These are phyloP conservation scores for Ascochyta pisi DNA, from an alignment of 2,329 filamentous ascomycete species.

Conservation along the genomic window DNA sequence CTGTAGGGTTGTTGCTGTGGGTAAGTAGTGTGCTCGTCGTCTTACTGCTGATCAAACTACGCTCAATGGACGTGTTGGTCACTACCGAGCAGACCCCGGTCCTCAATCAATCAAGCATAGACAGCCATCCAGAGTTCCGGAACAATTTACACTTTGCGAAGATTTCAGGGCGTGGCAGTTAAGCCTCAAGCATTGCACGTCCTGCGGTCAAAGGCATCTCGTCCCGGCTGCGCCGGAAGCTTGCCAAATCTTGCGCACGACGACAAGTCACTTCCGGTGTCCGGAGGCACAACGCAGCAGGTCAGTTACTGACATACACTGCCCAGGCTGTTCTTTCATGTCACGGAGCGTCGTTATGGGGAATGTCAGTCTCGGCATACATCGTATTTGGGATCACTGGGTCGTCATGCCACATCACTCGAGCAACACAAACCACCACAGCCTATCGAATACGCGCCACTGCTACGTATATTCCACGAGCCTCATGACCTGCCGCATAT, in stretches of 20 bases:
- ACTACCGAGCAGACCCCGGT: conserved; percentile 9
- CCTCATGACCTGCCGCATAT: conserved; percentile 29
- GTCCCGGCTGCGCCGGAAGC: conserved; percentile 45
- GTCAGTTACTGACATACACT: too few species aligned
- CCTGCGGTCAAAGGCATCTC: conserved; percentile 35
- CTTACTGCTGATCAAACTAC: background rate
- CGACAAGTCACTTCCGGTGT: background rate
- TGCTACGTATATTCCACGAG: conserved; percentile 19
- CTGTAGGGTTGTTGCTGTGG: background rate
- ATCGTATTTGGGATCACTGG: background rate
- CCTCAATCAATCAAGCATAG: conserved; percentile 18
- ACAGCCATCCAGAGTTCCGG: conserved; percentile 28
- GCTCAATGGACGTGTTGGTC: conserved; percentile 3
- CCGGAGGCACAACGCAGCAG: background rate
- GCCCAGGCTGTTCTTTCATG: background rate
- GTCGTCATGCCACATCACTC: background rate
- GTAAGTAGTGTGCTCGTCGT: background rate
- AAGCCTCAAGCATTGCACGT: conserved; percentile 30
- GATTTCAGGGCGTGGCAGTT: conserved; percentile 23
- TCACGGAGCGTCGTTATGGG: background rate
- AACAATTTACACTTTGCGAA: conserved; percentile 30
- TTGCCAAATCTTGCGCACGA: conserved; percentile 19
- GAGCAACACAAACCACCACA: background rate
- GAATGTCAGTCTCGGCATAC: background rate
- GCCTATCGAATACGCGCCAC: background rate